phyloP scores from a whole-genome alignment of 257 asterid species.

The Linderniella brevidens region DNA sequence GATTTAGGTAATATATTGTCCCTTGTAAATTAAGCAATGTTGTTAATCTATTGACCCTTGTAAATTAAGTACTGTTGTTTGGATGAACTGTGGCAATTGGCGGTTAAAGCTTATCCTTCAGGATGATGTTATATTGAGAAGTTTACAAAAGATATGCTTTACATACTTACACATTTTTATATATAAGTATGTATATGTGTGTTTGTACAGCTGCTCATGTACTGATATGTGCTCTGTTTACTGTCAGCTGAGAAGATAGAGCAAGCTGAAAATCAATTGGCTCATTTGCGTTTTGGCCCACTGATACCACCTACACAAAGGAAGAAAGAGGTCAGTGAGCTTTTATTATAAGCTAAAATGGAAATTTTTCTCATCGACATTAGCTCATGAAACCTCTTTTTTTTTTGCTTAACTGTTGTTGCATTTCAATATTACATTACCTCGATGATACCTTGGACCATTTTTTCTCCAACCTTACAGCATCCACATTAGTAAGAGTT shows the following conservation, averaged over 20 bases:
- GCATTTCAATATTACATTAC: no score
- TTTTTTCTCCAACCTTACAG: no score
- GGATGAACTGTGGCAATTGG: background rate
- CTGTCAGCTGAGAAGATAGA: slow-evolving; percentile 89
- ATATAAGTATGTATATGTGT: background rate
- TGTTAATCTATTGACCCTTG: slow-evolving; percentile 14
- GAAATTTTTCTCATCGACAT: background rate
- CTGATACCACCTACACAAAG: slow-evolving; percentile 55
- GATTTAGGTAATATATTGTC: slow-evolving; percentile 52
- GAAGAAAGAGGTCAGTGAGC: slow-evolving; percentile 57
- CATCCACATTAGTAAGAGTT: no score
- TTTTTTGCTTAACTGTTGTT: background rate
- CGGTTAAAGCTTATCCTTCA: background rate
- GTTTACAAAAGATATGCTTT: no score
- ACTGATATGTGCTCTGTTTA: background rate
- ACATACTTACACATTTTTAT: no score
- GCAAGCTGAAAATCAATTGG: slow-evolving; percentile 89
- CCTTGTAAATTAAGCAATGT: no score
- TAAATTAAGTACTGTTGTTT: background rate
- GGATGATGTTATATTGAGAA: no score
- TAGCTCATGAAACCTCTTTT: background rate
- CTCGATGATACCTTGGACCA: no score
- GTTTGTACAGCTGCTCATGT: background rate
- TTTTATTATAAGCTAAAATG: background rate
- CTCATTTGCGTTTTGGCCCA: slow-evolving; percentile 77